Percentiles rank a stretch among this genome's conserved stretches.
phyloP scores from a whole-genome alignment of 305 asterid genomes.

The Solanum hybrid region DNA sequence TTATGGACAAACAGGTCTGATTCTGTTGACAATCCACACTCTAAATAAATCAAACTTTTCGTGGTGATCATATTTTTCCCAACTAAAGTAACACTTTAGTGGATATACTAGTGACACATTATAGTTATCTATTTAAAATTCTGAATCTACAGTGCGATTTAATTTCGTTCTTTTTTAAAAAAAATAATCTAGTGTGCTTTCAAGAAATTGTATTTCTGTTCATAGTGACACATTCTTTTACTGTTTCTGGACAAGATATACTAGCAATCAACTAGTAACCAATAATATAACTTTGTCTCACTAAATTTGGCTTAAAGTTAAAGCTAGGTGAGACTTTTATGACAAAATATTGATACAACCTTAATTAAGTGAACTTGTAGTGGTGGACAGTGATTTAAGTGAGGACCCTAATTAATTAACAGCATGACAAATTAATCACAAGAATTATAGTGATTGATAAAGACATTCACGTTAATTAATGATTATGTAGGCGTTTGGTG shows the following conservation, averaged over 20 bases:
- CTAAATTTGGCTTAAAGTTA: not conserved
- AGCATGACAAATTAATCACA: not conserved
- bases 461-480: not conserved
- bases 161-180: not conserved
- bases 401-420: not conserved
- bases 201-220: not conserved
- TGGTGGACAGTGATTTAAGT: not conserved
- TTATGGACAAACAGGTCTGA: not conserved
- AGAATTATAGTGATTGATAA: not conserved
- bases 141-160: not conserved
- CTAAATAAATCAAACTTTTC: not conserved
- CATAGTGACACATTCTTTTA: not conserved
- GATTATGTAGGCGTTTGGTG: slow-evolving; percentile 1
- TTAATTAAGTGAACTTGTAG: not conserved
- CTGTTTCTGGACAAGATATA: not conserved
- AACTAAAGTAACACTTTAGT: not conserved
- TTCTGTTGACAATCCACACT: not conserved
- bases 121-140: not conserved
- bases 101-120: not conserved
- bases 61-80: not conserved
- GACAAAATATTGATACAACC: not conserved
- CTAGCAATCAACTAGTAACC: not conserved
- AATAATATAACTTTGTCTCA: not conserved
- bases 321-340: not conserved
- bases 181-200: not conserved